Evolutionary conservation across 75 land plant species (phyloP), one percentile per base, ranked within the genome.

Genomic region (Gnetum montanum): DNA sequence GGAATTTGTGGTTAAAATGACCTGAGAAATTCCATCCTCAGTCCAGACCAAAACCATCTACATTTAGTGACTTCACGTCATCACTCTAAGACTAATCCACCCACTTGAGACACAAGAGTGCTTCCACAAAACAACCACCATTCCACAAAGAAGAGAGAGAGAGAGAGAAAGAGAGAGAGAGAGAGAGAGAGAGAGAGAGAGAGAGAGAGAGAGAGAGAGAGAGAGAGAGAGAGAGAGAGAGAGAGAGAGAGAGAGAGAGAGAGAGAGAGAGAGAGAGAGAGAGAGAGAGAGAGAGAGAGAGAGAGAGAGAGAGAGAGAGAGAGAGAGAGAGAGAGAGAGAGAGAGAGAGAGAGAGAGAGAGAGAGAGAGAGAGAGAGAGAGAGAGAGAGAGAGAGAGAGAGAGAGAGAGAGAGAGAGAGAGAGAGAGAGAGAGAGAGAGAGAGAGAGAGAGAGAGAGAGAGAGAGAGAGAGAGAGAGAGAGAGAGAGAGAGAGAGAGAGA

Each of bases 141-240:
- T n/a, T n/a, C n/a, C n/a, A n/a, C n/a, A n/a, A n/a, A n/a, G n/a
- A n/a, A n/a, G n/a, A n/a, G n/a, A n/a, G n/a, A n/a, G n/a, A n/a
- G 46, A 2, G 46, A 44, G 46, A 44, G 46, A 44, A 24, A 44
- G 46, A 43, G 45, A 43, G 45, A 43, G 45, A 43, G 45, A 43
- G 45, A 43, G 45, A 43, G 45, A 43, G 45, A 43, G 45, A 43
- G 45, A 43, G 45, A 43, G 45, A 43, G 45, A 43, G 45, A 43
- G 45, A 43, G 45, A 43, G 45, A 43, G 45, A 43, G 45, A 43
- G 45, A 43, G 45, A 43, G 45, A 43, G 45, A 43, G 45, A 43
- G 45, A 43, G 45, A 43, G 45, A 43, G 45, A 43, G 45, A 43
- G 45, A 43, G 45, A 43, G 45, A 43, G 45, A 43, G 45, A 43